Base-by-base conservation (phyloP, 2,329 filamentous ascomycete genomes). In the Helminthosporium solani region DNA sequence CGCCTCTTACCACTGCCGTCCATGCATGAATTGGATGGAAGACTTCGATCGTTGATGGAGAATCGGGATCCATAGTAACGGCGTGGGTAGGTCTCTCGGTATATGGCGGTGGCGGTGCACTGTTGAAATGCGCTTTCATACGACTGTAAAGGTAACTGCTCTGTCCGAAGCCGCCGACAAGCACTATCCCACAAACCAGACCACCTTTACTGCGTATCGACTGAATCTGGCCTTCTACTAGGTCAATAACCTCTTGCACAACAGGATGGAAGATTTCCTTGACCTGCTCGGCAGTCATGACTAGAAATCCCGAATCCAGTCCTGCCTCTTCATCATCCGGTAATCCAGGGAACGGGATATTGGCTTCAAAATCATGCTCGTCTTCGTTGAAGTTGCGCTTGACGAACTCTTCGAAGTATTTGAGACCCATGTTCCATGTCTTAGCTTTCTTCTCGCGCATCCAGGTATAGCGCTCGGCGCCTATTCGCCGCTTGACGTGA, bases 351-450 rank as follows among this genome's bases (percentile, higher is more conserved):
- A 91, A 88, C 0, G 87, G 87, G 3, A 91, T 80, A 47, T 90
- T 90, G 47, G 90, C 81, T 64, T 91, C 87, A 15, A 25, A 25
- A 40, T 84, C 78, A 52, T 87, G 82, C 61, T 90, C 87, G 37
- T 89, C 85, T 58, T 88, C 85, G 63, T 88, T 86, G 64, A 91
- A 92, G 61, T 90, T 90, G 12, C 88, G 80, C 71, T 92, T 92
- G 12, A 92, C 87, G 63, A 89, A 90, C 63, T 91, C 87, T 60
- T 92, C 88, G 67, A 90, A 92, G 62, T 90, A 90, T 44, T 83
- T 80, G 40, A 91, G 73, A 2, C 84, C 88, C 73, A 76, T 76
- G 44, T 73, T 87, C 86, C 87, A 91, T 1, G 85, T 88, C 70
- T 88, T 90, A 2, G 80, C 80, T 68, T 90, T 90, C 70, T 87